A percentile compares a stretch with the other conserved stretches of the same genome.
Evolutionary conservation across 768 basidiomycete genomes (phyloP).

Genomic region (Leucogyrophana mollusca): DNA sequence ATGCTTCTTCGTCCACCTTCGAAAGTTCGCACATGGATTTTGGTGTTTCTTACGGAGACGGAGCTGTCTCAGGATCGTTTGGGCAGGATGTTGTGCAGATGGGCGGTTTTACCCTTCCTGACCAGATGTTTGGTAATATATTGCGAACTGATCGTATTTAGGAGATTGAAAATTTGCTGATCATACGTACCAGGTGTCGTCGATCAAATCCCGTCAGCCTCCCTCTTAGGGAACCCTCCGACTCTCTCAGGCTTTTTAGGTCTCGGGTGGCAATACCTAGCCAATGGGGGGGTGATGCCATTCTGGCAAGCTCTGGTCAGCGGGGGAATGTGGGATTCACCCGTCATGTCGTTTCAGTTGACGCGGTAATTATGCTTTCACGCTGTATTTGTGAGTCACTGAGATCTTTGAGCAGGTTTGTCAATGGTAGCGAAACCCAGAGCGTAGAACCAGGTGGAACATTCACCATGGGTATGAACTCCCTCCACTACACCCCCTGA

Average conservation of each 20-base stretch:
- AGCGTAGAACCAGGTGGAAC: slow-evolving; percentile 66
- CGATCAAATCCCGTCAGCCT: slow-evolving; percentile 30
- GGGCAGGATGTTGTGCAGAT: slow-evolving; percentile 47
- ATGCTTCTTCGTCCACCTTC: slow-evolving; percentile 37
- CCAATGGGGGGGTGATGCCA: slow-evolving; percentile 42
- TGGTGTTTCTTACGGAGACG: slow-evolving; percentile 45
- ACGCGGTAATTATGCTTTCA: slow-evolving; percentile 34
- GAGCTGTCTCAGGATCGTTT: slow-evolving; percentile 43
- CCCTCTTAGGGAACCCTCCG: slow-evolving; percentile 38
- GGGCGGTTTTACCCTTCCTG: slow-evolving; percentile 48
- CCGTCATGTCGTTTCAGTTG: slow-evolving; percentile 45
- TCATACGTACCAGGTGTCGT: slow-evolving; percentile 37
- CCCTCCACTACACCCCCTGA: no score
- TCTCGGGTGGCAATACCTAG: slow-evolving; percentile 45
- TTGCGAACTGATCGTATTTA: background rate
- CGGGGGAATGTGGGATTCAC: slow-evolving; percentile 30
- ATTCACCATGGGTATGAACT: slow-evolving; percentile 59
- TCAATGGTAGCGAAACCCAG: slow-evolving; percentile 39
- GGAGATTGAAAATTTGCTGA: slow-evolving; percentile 1
- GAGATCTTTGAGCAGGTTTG: slow-evolving; percentile 34
- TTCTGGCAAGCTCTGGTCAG: slow-evolving; percentile 50
- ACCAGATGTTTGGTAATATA: slow-evolving; percentile 41
- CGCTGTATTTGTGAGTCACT: background rate
- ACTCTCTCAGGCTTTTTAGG: slow-evolving; percentile 57
- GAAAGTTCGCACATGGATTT: slow-evolving; percentile 34